A percentile compares a stretch with the other conserved stretches of the same genome.
Evolutionary conservation across 2,329 filamentous ascomycete genomes (phyloP).

Genomic region (Penicillium fuscoglaucum): DNA sequence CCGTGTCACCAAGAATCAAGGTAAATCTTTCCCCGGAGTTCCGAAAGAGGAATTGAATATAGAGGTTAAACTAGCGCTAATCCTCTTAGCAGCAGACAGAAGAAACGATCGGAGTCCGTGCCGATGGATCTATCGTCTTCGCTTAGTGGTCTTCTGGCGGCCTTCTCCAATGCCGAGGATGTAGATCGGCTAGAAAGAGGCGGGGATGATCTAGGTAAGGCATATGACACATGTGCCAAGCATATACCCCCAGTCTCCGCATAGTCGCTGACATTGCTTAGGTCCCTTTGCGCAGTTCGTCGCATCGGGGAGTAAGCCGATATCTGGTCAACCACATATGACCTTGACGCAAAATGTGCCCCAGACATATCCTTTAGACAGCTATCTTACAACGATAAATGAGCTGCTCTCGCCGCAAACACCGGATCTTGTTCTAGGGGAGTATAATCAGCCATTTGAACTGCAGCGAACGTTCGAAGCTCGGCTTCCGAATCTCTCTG

Average conservation of each 20-base stretch:
- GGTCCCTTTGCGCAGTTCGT: not conserved
- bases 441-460: not conserved
- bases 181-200: slow-evolving; percentile 5
- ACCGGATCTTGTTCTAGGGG: not conserved
- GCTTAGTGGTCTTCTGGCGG: not conserved
- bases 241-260: not conserved
- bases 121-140: slow-evolving; percentile 7
- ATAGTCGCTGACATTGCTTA: not conserved
- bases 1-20: not conserved
- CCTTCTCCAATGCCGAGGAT: slow-evolving; percentile 13
- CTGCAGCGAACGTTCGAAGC: slow-evolving; percentile 2
- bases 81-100: not conserved
- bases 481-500: slow-evolving; percentile 1
- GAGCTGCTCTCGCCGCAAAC: slow-evolving; percentile 6
- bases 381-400: slow-evolving; percentile 4
- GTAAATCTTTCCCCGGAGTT: not conserved
- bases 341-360: slow-evolving; percentile 1
- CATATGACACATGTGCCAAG: not conserved
- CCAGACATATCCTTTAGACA: slow-evolving; percentile 11
- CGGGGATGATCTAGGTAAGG: not conserved
- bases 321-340: slow-evolving; percentile 8
- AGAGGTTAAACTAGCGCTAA: not conserved
- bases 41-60: not conserved
- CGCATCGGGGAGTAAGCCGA: slow-evolving; percentile 1
- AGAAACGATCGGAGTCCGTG: not conserved